A percentile compares a stretch with the other conserved stretches of the same genome.
These are phyloP conservation scores for Singerocomus rubriflavus DNA, from an alignment of 1,284 basidiomycete species.

Conservation along the genomic window DNA sequence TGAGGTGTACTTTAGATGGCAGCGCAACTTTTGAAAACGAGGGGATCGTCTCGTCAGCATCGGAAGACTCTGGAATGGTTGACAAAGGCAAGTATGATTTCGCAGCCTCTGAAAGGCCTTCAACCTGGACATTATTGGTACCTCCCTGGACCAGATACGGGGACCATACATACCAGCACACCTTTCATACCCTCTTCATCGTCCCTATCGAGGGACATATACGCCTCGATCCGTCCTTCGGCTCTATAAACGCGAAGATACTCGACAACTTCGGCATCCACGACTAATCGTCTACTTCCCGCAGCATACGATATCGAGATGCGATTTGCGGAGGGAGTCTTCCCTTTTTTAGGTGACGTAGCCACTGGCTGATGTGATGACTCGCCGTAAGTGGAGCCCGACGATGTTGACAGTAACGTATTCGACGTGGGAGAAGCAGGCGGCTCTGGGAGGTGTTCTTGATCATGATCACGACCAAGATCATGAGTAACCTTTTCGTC, in stretches of 20 bases:
- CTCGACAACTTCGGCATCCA: constrained; percentile 86
- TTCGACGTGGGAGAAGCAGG: constrained; percentile 55
- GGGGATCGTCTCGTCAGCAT: constrained; percentile 60
- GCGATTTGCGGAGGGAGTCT: constrained; percentile 69
- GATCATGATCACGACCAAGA: constrained; percentile 28
- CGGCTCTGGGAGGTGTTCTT: constrained; percentile 54
- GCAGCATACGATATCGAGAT: constrained; percentile 94
- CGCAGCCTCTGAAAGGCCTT: constrained; percentile 68
- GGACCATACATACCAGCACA: constrained; percentile 56
- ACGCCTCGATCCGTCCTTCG: constrained; percentile 84
- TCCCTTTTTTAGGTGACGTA: constrained; percentile 24
- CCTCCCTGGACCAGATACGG: constrained; percentile 1
- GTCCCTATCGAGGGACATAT: constrained; percentile 56
- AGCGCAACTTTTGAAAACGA: constrained; percentile 55
- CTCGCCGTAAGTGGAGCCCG: constrained; percentile 44
- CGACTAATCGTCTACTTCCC: constrained; percentile 79
- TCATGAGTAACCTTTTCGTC: constrained; percentile 18
- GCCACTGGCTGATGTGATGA: constrained; percentile 16
- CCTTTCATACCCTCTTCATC: constrained; percentile 63
- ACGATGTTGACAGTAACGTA: constrained; percentile 47
- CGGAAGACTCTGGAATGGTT: constrained; percentile 41
- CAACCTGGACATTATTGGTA: constrained; percentile 50
- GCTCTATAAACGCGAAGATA: constrained; percentile 77
- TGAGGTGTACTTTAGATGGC: constrained; percentile 53
- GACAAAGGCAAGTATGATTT: constrained; percentile 66